Conservation (phyloP, 768 basidiomycete genomes). For the Tricholoma saponaceum region DNA sequence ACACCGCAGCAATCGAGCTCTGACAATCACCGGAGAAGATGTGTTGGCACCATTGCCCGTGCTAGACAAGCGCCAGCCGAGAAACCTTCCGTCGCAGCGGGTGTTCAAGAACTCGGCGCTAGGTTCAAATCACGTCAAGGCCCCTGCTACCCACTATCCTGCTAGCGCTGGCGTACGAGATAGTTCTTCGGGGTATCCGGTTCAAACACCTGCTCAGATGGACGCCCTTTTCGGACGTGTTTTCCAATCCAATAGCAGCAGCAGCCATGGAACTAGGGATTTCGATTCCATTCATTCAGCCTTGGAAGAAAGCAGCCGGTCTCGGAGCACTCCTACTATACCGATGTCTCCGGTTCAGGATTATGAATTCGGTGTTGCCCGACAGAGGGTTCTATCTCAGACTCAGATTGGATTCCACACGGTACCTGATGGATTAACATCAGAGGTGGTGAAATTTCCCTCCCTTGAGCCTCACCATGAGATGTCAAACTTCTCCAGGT, state of each 20-base stretch:
- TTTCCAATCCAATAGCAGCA: not conserved
- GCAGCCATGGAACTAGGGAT: not conserved
- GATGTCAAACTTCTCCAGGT: not conserved
- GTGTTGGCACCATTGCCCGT: slow-evolving; percentile 14
- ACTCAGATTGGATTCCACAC: not conserved
- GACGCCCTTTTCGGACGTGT: not conserved
- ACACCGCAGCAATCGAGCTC: slow-evolving; percentile 2
- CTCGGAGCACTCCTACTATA: not conserved
- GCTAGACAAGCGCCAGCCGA: slow-evolving; percentile 8
- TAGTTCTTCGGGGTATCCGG: not conserved
- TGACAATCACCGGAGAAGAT: slow-evolving; percentile 2
- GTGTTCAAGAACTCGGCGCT: not conserved
- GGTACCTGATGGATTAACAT: not conserved
- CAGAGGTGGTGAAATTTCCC: not conserved
- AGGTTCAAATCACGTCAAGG: not conserved
- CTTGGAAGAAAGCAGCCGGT: not conserved
- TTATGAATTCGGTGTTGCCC: not conserved
- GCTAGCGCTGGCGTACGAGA: not conserved
- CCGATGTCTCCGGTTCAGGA: too few relatives aligned
- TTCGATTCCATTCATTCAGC: not conserved
- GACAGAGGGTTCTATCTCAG: not conserved
- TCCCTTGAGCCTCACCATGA: not conserved
- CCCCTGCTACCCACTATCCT: not conserved
- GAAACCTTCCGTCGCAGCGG: slow-evolving; percentile 2
- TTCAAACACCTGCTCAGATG: not conserved